These are phyloP conservation scores for Annulohypoxylon moriforme DNA, from an alignment of 495 filamentous ascomycete genomes.

Conservation along the genomic window DNA sequence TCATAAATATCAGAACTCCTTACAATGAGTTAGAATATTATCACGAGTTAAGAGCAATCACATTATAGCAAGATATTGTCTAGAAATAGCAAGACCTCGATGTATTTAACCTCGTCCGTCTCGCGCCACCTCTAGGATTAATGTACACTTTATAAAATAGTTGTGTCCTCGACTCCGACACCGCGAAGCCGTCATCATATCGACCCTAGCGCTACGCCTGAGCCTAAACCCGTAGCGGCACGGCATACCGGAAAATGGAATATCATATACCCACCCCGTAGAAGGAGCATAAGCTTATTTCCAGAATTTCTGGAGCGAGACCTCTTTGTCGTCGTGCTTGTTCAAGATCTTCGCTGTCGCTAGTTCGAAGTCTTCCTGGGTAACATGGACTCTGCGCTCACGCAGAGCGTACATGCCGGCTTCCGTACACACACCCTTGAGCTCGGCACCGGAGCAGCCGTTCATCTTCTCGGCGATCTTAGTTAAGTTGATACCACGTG, in stretches of 20 bases:
- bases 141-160: slow-evolving; percentile 43
- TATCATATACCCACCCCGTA: not conserved
- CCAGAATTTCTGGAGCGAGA: slow-evolving; percentile 85
- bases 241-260: not conserved
- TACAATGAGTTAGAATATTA: too few species aligned
- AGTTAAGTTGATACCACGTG: slow-evolving; percentile 93
- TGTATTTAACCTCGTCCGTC: not conserved
- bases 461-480: slow-evolving; percentile 99
- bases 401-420: slow-evolving; percentile 97
- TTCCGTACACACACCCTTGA: slow-evolving; percentile 97
- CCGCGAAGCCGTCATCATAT: not conserved
- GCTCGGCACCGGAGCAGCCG: slow-evolving; percentile 94
- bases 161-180: not conserved
- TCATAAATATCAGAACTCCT: too few species aligned
- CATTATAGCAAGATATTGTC: not conserved
- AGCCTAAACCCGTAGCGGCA: slow-evolving; percentile 3
- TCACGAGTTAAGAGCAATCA: not conserved
- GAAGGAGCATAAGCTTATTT: slow-evolving; percentile 69
- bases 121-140: slow-evolving; percentile 34
- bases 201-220: slow-evolving; percentile 2
- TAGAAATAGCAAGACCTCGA: slow-evolving; percentile 22
- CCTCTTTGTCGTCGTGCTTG: slow-evolving; percentile 99
- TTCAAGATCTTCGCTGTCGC: slow-evolving; percentile 99
- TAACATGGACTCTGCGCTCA: slow-evolving; percentile 95
- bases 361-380: slow-evolving; percentile 98